Evolutionary conservation across 306 rosid species (phyloP).

Genomic region (Hippophae rhamnoides): DNA sequence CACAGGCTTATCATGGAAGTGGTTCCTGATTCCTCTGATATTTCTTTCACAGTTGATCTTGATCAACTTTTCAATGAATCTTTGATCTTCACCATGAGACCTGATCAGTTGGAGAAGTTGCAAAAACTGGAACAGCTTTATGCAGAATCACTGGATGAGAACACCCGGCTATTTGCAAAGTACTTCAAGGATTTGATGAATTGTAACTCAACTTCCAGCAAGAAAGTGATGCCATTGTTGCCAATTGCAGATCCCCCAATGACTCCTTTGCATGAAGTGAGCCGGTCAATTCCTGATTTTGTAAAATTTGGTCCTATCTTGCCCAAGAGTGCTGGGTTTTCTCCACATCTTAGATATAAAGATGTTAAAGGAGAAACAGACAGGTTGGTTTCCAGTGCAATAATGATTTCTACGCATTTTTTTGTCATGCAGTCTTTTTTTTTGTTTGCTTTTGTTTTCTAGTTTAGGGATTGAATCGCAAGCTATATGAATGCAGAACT

Average conservation of each 20-base stretch:
- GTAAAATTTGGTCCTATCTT: constrained; percentile 89
- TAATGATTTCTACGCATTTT: background rate
- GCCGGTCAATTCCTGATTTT: constrained; percentile 70
- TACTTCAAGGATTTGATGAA: constrained; percentile 68
- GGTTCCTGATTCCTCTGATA: constrained; percentile 61
- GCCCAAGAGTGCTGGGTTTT: constrained; percentile 85
- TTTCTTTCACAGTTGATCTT: constrained; percentile 70
- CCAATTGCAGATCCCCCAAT: constrained; percentile 96
- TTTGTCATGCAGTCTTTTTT: background rate
- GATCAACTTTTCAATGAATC: constrained; percentile 75
- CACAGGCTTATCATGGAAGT: constrained; percentile 75
- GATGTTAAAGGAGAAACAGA: constrained; percentile 37
- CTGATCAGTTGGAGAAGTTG: constrained; percentile 63
- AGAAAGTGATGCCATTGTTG: constrained; percentile 67
- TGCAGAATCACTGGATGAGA: constrained; percentile 74
- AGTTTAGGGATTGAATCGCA: too few relatives aligned
- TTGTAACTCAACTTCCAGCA: constrained; percentile 45
- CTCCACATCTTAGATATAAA: constrained; percentile 37
- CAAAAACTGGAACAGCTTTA: constrained; percentile 71
- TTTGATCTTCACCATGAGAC: constrained; percentile 55
- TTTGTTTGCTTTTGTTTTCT: background rate
- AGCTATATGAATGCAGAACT: too few relatives aligned
- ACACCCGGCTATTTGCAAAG: constrained; percentile 65
- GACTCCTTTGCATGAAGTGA: constrained; percentile 91
- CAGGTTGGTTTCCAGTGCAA: constrained; percentile 34